phyloP scores from a whole-genome alignment of 495 filamentous ascomycete genomes.

The Ramalina peruviana region DNA sequence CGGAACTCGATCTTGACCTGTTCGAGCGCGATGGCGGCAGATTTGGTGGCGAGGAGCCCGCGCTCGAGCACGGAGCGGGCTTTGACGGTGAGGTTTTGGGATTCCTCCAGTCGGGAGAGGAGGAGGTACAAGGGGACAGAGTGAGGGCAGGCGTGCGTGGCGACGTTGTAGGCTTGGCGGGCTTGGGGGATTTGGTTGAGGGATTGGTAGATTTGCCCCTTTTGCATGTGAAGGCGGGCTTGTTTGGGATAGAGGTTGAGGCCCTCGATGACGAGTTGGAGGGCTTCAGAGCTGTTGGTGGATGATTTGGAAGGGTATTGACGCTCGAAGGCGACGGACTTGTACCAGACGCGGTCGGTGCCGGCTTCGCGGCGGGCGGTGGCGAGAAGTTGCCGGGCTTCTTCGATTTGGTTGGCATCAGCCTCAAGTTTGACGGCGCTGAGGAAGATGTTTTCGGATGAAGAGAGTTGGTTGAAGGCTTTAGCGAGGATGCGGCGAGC shows the following conservation, averaged over 20 bases:
- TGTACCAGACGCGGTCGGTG: conserved; percentile 94
- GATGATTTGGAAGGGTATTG: conserved; percentile 31
- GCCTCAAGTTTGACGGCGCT: conserved; percentile 91
- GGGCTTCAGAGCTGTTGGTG: conserved; percentile 59
- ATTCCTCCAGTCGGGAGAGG: conserved; percentile 76
- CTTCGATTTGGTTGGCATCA: conserved; percentile 63
- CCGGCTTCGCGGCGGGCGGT: conserved; percentile 74
- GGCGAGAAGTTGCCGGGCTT: conserved; percentile 65
- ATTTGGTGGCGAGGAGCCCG: conserved; percentile 72
- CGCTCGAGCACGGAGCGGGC: conserved; percentile 86
- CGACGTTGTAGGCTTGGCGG: conserved; percentile 78
- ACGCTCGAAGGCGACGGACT: conserved; percentile 81
- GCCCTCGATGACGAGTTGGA: conserved; percentile 77
- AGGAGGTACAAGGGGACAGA: conserved; percentile 83
- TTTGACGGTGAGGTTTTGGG: conserved; percentile 69
- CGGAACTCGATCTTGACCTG: conserved; percentile 82
- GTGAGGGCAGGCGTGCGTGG: conserved; percentile 71
- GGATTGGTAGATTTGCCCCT: conserved; percentile 89
- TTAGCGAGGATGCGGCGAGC: conserved; percentile 68
- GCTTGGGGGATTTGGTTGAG: conserved; percentile 67
- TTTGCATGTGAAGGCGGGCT: conserved; percentile 95
- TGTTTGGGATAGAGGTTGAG: conserved; percentile 76
- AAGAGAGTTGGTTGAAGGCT: conserved; percentile 85
- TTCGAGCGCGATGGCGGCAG: conserved; percentile 76
- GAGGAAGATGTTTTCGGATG: conserved; percentile 95